Percentiles rank a stretch among this genome's conserved stretches.
These are phyloP conservation scores for Diaporthe australafricana DNA, from an alignment of 2,329 filamentous ascomycete species.

Conservation along the genomic window DNA sequence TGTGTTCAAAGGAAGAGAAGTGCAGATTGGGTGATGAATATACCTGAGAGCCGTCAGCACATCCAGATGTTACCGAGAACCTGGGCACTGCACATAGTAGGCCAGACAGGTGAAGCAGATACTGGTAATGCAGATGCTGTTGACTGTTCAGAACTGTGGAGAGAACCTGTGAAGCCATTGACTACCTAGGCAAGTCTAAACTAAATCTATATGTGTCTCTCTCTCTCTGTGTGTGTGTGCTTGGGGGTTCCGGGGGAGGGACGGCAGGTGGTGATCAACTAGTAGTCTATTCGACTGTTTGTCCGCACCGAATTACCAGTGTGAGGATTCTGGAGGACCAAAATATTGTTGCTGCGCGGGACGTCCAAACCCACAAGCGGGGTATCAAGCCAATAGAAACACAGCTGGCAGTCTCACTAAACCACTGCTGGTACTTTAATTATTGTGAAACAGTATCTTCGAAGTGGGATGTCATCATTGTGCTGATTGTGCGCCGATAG, in stretches of 20 bases:
- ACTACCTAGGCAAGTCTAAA: neutral
- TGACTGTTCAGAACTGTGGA: neutral
- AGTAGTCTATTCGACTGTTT: too few relatives aligned
- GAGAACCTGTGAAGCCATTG: neutral
- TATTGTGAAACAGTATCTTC: neutral
- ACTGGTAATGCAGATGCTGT: conserved; percentile 3
- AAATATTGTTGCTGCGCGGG: neutral
- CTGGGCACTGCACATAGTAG: neutral
- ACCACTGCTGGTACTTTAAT: neutral
- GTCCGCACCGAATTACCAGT: neutral
- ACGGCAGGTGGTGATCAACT: too few relatives aligned
- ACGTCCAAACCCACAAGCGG: neutral
- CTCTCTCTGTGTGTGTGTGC: too few relatives aligned
- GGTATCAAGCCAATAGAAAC: too few relatives aligned
- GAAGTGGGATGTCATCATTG: neutral
- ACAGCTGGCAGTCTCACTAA: neutral
- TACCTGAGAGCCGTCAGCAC: neutral
- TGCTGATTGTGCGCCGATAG: neutral
- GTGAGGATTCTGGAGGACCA: neutral
- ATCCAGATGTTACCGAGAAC: neutral
- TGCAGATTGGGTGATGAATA: neutral
- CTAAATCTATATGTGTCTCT: too few relatives aligned
- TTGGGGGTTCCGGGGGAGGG: too few relatives aligned
- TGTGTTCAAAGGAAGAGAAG: neutral
- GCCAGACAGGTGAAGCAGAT: neutral